Percentiles rank a stretch among this genome's conserved stretches.
phyloP scores from a whole-genome alignment of 495 filamentous ascomycete species.

The Penicillium argentinense region DNA sequence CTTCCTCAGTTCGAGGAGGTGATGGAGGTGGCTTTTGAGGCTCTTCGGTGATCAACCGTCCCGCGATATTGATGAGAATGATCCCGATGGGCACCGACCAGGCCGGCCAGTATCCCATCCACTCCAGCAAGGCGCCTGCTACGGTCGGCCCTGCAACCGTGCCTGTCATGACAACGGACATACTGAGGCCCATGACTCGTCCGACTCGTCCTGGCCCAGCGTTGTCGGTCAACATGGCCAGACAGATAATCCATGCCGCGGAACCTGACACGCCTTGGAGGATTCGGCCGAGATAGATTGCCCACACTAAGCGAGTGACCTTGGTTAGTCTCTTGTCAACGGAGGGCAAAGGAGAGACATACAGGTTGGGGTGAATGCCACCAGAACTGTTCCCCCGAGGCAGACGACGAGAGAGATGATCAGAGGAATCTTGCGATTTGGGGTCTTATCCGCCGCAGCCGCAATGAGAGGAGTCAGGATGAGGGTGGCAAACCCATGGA shows the following conservation, averaged over 20 bases:
- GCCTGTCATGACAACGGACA: slow-evolving; percentile 18
- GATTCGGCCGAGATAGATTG: slow-evolving; percentile 18
- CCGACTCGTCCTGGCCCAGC: slow-evolving; percentile 20
- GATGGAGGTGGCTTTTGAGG: neutral
- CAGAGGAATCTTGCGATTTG: slow-evolving; percentile 9
- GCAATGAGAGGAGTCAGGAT: slow-evolving; percentile 16
- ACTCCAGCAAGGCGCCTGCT: slow-evolving; percentile 19
- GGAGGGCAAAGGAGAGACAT: no score
- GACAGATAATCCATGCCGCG: slow-evolving; percentile 27
- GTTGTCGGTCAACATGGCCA: slow-evolving; percentile 24
- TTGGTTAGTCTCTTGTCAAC: no score
- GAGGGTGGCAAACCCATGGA: slow-evolving; percentile 17
- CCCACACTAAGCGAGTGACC: slow-evolving; percentile 1
- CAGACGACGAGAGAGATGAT: neutral
- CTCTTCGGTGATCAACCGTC: slow-evolving; percentile 26
- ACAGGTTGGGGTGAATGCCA: slow-evolving; percentile 1
- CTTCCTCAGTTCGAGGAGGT: neutral
- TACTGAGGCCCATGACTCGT: slow-evolving; percentile 19
- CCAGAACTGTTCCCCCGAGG: slow-evolving; percentile 8
- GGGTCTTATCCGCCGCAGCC: slow-evolving; percentile 20
- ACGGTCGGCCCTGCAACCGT: slow-evolving; percentile 25
- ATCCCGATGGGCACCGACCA: slow-evolving; percentile 23
- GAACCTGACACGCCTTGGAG: slow-evolving; percentile 22
- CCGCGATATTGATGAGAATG: slow-evolving; percentile 20
- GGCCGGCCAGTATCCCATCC: slow-evolving; percentile 25